These are phyloP conservation scores for Eutrema yunnanense DNA, from an alignment of 345 rosid species.

Conservation along the genomic window DNA sequence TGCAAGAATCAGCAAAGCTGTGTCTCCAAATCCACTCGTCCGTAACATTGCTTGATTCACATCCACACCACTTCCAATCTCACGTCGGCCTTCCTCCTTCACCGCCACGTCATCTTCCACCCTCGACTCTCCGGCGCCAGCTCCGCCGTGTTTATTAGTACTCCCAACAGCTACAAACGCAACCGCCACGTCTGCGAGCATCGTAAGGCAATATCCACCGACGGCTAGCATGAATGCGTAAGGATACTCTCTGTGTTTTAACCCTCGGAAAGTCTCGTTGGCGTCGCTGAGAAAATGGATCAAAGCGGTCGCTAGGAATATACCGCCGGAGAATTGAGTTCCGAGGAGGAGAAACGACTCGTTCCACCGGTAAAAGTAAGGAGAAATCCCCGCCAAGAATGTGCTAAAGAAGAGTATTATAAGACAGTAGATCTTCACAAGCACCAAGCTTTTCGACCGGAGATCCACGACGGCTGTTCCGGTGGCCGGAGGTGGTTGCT, in stretches of 20 bases:
- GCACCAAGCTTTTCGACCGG: slow-evolving; percentile 37
- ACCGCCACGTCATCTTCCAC: slow-evolving; percentile 23
- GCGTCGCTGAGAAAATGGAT: slow-evolving; percentile 76
- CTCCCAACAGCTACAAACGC: slow-evolving; percentile 31
- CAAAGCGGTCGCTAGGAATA: slow-evolving; percentile 64
- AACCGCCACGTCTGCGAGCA: slow-evolving; percentile 68
- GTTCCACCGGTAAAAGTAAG: slow-evolving; percentile 67
- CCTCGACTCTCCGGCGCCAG: slow-evolving; percentile 31
- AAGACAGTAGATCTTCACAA: slow-evolving; percentile 71
- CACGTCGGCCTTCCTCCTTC: slow-evolving; percentile 14
- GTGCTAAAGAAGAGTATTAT: slow-evolving; percentile 62
- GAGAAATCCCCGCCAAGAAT: slow-evolving; percentile 63
- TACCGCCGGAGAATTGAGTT: slow-evolving; percentile 78
- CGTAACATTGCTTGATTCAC: slow-evolving; percentile 36
- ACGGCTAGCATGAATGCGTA: slow-evolving; percentile 74
- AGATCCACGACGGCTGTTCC: slow-evolving; percentile 16
- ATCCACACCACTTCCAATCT: slow-evolving; percentile 11
- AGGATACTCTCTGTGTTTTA: slow-evolving; percentile 56
- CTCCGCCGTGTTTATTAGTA: neutral
- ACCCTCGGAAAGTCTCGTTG: slow-evolving; percentile 42
- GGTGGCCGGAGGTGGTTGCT: slow-evolving; percentile 18
- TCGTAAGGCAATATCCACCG: slow-evolving; percentile 64
- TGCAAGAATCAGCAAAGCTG: slow-evolving; percentile 64
- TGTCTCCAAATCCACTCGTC: slow-evolving; percentile 54
- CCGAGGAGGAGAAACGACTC: slow-evolving; percentile 73